Base-by-base conservation (phyloP, 2,329 filamentous ascomycete species). In the Chrysoporthe puriensis region DNA sequence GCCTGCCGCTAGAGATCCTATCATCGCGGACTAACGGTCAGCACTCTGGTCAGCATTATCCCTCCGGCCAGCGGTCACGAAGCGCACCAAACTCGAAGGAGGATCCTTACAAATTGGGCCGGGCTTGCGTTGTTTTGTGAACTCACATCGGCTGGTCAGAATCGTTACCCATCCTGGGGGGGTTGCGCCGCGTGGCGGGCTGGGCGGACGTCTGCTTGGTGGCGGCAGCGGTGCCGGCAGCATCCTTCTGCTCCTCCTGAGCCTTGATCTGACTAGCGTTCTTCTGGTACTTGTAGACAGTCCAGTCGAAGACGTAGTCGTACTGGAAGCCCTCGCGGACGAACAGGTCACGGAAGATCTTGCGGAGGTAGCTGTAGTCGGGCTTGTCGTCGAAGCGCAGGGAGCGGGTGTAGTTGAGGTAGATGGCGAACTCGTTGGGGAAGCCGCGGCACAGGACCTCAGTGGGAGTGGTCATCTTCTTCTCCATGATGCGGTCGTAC, bases 241-340 rank as follows among this genome's bases (percentile, higher is more conserved):
- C 88, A 75, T 86, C 85, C 82, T 94, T 93, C 72, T 94, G 91
- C 73, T 87, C 88, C 90, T 73, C 89, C 90, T 74, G 91, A 80
- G 95, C 91, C 74, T 93, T 92, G 79, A 97, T 97, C 77, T 94
- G 94, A 83, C 96, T 93, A 66, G 94, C 94, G 76, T 97, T 98
- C 90, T 97, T 97, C 88, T 97, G 94, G 86, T 98, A 97, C 86
- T 98, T 98, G 89, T 97, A 98, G 76, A 98, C 96, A 69, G 96
- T 99, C 96, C 96, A 99, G 84, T 99, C 96, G 77, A 99, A 99
- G 75, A 99, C 96, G 76, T 99, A 98, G 83, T 99, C 96, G 81
- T 99, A 98, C 85, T 99, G 96, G 90, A 98, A 99, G 66, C 95
- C 96, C 82, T 98, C 96, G 71, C 96, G 94, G 74, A 99, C 96